Percentiles rank a stretch among this genome's conserved stretches.
These are phyloP conservation scores for Tolypocladium pustulatum DNA, from an alignment of 2,329 filamentous ascomycete genomes.

Conservation along the genomic window DNA sequence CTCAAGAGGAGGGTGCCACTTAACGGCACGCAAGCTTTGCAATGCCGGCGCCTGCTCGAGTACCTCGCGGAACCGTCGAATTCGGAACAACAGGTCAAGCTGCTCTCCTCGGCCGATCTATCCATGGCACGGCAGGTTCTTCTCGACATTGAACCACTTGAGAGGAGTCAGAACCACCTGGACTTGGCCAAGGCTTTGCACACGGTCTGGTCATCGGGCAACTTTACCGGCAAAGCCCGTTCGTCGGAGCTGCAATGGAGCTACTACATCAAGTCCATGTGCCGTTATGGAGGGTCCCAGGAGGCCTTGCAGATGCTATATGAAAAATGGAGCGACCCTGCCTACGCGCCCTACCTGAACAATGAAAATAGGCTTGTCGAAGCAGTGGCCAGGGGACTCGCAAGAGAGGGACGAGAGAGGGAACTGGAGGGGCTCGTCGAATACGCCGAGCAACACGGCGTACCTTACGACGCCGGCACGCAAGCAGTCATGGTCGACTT, in stretches of 20 bases:
- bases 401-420: conserved; percentile 44
- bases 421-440: conserved; percentile 47
- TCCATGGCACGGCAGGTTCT: conserved; percentile 34
- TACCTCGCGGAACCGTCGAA: conserved; percentile 35
- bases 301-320: conserved; percentile 39
- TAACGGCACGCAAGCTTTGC: conserved; percentile 55
- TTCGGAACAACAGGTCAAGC: conserved; percentile 16
- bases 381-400: conserved; percentile 43
- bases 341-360: conserved; percentile 9
- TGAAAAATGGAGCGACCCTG: conserved; percentile 16
- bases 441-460: conserved; percentile 35
- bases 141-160: conserved; percentile 26
- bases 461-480: conserved; percentile 32
- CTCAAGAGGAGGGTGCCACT: conserved; percentile 34
- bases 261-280: conserved; percentile 29
- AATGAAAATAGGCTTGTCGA: conserved; percentile 13
- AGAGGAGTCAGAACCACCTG: conserved; percentile 33
- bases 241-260: conserved; percentile 16
- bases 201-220: conserved; percentile 12
- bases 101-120: conserved; percentile 29
- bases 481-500: conserved; percentile 49
- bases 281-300: conserved; percentile 40
- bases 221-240: conserved; percentile 9
- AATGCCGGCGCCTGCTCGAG: conserved; percentile 45
- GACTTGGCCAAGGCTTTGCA: conserved; percentile 36